Base-by-base conservation (phyloP, 805 yeast genomes). In the Monosporozyma servazzii region DNA sequence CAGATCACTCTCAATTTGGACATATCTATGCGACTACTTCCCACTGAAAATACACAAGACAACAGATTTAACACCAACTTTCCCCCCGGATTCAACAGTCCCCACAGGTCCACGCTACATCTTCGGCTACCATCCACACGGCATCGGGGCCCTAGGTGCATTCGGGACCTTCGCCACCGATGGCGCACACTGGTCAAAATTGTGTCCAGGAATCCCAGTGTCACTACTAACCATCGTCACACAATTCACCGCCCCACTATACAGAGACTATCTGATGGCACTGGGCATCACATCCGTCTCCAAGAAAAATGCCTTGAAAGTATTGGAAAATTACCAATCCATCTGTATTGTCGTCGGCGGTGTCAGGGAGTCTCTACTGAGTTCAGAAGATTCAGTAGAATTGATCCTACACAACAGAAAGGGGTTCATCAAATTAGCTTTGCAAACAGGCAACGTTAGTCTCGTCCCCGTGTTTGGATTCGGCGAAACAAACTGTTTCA, bases 61-160 rank as follows among this genome's bases (percentile, higher is more conserved):
- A 0, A 72, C 71, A 2, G 86, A 82, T 15, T 70, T 90, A 49
- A 77, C 77, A 54, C 96, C 97, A 2, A 84, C 96, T n/a, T n/a
- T n/a, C n/a, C n/a, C n/a, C n/a, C n/a, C n/a, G n/a, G n/a, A 0
- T 82, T 82, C 59, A 73, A 78, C 1, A 50, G 54, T 53, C 31
- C 27, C 55, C 13, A 57, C 80, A 3, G 91, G 88, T 0, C 90
- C 88, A 2, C 71, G 84, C 37, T 91, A 93, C 66, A 79, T 91
- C 2, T 91, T 91, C 68, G 95, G 96, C 0, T 84, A 88, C 62
- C 97, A 90, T 67, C 99, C 99, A 0, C 99, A 93, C 66, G 99
- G 99, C 0, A 90, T 91, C 15, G 89, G 90, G 11, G 86, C 96
- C 1, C 76, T 90, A 77, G 96, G 97, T 2, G 90, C 84, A 0